A percentile compares a stretch with the other conserved stretches of the same genome.
These are phyloP conservation scores for Kitagawia praeruptora DNA, from an alignment of 129 eudicot species.

Conservation along the genomic window DNA sequence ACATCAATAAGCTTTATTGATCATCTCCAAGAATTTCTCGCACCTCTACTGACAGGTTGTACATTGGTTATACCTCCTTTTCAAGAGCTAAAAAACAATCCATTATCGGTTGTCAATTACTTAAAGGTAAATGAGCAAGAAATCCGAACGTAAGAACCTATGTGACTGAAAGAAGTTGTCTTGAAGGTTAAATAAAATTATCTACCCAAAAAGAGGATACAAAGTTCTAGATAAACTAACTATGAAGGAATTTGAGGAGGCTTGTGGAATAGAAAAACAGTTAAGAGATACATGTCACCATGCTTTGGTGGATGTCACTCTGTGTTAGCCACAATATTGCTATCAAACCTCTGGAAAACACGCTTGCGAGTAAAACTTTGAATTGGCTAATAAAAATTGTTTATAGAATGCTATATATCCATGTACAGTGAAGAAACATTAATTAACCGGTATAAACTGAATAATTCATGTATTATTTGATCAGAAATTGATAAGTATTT, in stretches of 20 bases:
- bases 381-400: not conserved
- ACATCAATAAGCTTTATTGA: slow-evolving; percentile 85
- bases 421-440: not conserved
- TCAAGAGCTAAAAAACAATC: slow-evolving; percentile 52
- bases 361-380: not conserved
- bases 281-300: not conserved
- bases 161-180: not conserved
- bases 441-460: not conserved
- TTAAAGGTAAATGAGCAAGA: slow-evolving; percentile 51
- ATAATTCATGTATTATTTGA: not conserved
- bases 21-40: slow-evolving; percentile 87
- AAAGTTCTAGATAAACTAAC: not conserved
- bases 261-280: not conserved
- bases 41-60: slow-evolving; percentile 61
- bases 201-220: not conserved
- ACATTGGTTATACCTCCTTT: slow-evolving; percentile 83
- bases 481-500: not conserved
- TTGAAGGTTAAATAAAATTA: not conserved
- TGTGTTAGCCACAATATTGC: not conserved
- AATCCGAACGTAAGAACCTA: not conserved
- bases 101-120: slow-evolving; percentile 39
- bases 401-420: not conserved
- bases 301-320: not conserved
- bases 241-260: not conserved
- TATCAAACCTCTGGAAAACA: not conserved